These are phyloP conservation scores for Cryptococcus sp. DNA, from an alignment of 1,284 basidiomycete species.

Conservation along the genomic window DNA sequence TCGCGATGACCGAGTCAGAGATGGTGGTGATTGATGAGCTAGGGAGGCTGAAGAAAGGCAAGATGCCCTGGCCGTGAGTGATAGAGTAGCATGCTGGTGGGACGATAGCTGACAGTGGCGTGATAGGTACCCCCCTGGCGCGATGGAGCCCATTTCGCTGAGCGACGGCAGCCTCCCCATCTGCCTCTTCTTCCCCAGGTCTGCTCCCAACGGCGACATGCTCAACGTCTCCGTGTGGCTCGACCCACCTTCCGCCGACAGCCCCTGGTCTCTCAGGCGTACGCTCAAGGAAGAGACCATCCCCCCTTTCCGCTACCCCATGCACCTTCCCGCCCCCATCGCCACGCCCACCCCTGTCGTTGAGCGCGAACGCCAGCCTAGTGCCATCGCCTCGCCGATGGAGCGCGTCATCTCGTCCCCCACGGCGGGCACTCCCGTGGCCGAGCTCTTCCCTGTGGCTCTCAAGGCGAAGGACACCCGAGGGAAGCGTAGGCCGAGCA, in stretches of 20 bases:
- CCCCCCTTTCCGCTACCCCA: slow-evolving; percentile 32
- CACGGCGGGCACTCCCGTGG: background rate
- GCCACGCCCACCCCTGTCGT: background rate
- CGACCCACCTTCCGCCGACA: slow-evolving; percentile 17
- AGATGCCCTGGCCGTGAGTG: slow-evolving; percentile 46
- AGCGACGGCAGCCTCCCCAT: slow-evolving; percentile 26
- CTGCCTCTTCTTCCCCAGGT: slow-evolving; percentile 34
- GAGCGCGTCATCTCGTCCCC: background rate
- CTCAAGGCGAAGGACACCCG: slow-evolving; percentile 3
- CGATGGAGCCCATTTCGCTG: slow-evolving; percentile 32
- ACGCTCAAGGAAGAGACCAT: background rate
- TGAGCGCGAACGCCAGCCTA: slow-evolving; percentile 3
- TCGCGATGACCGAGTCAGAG: slow-evolving; percentile 43
- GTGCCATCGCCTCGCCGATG: background rate
- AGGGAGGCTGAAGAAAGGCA: slow-evolving; percentile 37
- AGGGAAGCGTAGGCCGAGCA: slow-evolving; percentile 6
- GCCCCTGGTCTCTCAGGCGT: slow-evolving; percentile 1
- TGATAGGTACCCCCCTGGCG: slow-evolving; percentile 36
- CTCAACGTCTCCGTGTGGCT: slow-evolving; percentile 44
- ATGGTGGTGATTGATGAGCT: slow-evolving; percentile 41
- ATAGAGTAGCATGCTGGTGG: background rate
- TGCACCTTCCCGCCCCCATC: slow-evolving; percentile 11
- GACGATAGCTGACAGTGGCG: background rate
- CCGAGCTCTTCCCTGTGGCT: background rate
- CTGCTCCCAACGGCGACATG: slow-evolving; percentile 33